A percentile compares a stretch with the other conserved stretches of the same genome.
Conservation (phyloP, 306 rosid species). For the Cucurbita ficifolia region DNA sequence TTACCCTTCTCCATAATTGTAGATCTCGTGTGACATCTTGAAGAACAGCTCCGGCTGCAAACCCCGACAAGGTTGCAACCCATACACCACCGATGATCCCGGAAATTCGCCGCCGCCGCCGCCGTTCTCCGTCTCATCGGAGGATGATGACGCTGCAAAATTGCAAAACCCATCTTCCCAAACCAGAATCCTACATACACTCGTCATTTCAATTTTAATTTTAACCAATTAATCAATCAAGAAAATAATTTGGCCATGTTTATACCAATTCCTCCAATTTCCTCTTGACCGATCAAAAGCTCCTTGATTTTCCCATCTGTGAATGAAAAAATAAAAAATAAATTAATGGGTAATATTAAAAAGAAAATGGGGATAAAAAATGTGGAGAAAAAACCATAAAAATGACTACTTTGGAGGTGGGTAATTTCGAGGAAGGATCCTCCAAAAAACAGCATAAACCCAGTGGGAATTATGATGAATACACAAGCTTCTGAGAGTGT, state of each 20-base stretch:
- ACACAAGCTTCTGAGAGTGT: slow-evolving; percentile 12
- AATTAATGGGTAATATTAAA: neutral
- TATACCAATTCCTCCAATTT: slow-evolving; percentile 89
- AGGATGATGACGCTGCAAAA: slow-evolving; percentile 52
- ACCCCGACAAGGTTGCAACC: slow-evolving; percentile 59
- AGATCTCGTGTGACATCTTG: slow-evolving; percentile 99
- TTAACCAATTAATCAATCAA: neutral
- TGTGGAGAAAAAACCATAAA: too few relatives aligned
- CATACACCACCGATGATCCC: slow-evolving; percentile 39
- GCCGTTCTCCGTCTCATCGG: slow-evolving; percentile 43
- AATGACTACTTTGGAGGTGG: slow-evolving; percentile 15
- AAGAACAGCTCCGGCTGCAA: slow-evolving; percentile 93
- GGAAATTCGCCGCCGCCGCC: slow-evolving; percentile 30
- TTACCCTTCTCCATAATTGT: slow-evolving; percentile 97
- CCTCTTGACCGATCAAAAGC: slow-evolving; percentile 96
- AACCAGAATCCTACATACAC: slow-evolving; percentile 60
- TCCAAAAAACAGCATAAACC: slow-evolving; percentile 16
- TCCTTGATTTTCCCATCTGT: slow-evolving; percentile 96
- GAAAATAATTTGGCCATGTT: neutral
- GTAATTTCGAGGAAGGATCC: slow-evolving; percentile 13
- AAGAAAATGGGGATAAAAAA: neutral
- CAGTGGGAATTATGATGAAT: slow-evolving; percentile 12
- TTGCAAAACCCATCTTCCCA: slow-evolving; percentile 99
- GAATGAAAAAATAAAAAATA: neutral
- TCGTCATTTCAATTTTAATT: neutral